Conservation (phyloP, 2,329 filamentous ascomycete species). For the Trichoderma lentiforme region DNA sequence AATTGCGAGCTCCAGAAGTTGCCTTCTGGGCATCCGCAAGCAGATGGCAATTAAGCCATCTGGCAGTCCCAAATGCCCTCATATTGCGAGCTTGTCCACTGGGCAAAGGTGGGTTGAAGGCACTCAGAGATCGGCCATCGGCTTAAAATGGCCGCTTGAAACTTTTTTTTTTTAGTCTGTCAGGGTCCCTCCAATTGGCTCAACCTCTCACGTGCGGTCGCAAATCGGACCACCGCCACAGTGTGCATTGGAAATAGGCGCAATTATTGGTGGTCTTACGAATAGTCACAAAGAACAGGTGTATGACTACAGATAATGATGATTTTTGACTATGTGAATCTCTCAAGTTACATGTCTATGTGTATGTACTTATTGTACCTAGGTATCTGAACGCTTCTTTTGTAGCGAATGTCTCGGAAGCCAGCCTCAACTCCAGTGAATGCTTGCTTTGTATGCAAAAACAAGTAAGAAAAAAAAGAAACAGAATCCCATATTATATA, state of each 20-base stretch:
- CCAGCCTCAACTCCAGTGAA: slow-evolving; percentile 12
- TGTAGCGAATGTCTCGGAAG: not conserved
- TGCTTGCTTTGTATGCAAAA: slow-evolving; percentile 12
- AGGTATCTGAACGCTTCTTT: slow-evolving; percentile 11
- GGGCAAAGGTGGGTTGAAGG: slow-evolving; percentile 16
- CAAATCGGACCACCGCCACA: slow-evolving; percentile 15
- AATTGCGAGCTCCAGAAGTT: slow-evolving; percentile 28
- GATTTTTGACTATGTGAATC: not conserved
- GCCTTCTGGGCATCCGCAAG: slow-evolving; percentile 29
- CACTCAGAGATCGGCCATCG: slow-evolving; percentile 12
- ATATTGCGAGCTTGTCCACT: slow-evolving; percentile 29
- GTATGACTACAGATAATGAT: not conserved
- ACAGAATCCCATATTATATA: not conserved
- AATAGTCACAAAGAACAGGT: not conserved
- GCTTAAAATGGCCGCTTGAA: slow-evolving; percentile 17
- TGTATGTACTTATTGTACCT: slow-evolving; percentile 11
- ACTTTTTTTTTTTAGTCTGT: slow-evolving; percentile 26
- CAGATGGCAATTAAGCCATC: slow-evolving; percentile 42
- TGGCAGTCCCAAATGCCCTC: slow-evolving; percentile 39
- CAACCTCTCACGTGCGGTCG: slow-evolving; percentile 24
- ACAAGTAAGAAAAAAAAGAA: not conserved
- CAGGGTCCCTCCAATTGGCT: slow-evolving; percentile 17
- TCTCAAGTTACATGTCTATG: slow-evolving; percentile 4
- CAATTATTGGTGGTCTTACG: not conserved
- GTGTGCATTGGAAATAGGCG: not conserved